Conservation (phyloP, 257 asterid species). For the Cordia subcordata region DNA sequence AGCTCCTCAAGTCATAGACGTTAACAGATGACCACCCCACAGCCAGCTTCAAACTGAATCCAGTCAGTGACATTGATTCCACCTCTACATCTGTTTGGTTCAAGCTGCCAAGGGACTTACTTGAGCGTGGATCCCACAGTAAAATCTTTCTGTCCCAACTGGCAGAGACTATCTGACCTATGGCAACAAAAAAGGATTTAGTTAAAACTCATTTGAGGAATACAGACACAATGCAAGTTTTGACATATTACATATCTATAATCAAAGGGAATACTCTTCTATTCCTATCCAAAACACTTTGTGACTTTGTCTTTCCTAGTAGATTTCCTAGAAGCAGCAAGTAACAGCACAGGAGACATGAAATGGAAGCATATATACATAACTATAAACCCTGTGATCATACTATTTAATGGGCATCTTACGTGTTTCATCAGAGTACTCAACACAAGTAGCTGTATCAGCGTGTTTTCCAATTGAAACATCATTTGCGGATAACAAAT, state of each 20-base stretch:
- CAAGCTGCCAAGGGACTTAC: conserved; percentile 39
- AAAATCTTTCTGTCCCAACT: conserved; percentile 79
- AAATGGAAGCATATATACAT: background rate
- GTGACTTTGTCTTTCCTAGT: too few species aligned
- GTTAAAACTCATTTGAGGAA: background rate
- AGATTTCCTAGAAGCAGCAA: background rate
- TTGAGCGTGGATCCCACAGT: conserved; percentile 76
- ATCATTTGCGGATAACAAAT: conserved; percentile 53
- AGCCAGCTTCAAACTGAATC: conserved; percentile 60
- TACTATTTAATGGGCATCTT: conserved; percentile 19
- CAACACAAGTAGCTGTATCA: conserved; percentile 70
- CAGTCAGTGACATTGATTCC: conserved; percentile 70
- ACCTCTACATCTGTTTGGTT: conserved; percentile 40
- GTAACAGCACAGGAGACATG: conserved; percentile 4
- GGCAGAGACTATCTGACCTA: conserved; percentile 63
- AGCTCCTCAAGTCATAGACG: conserved; percentile 64
- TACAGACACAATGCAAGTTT: too few species aligned
- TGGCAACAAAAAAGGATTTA: conserved; percentile 7
- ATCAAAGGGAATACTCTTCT: background rate
- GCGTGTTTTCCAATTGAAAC: conserved; percentile 60
- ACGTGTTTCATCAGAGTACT: conserved; percentile 70
- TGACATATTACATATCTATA: background rate
- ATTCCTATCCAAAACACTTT: background rate
- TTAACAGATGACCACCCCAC: conserved; percentile 52
- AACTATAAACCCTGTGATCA: background rate